Conservation (phyloP, 2,329 filamentous ascomycete species). For the Calcarisporium arbuscula region DNA sequence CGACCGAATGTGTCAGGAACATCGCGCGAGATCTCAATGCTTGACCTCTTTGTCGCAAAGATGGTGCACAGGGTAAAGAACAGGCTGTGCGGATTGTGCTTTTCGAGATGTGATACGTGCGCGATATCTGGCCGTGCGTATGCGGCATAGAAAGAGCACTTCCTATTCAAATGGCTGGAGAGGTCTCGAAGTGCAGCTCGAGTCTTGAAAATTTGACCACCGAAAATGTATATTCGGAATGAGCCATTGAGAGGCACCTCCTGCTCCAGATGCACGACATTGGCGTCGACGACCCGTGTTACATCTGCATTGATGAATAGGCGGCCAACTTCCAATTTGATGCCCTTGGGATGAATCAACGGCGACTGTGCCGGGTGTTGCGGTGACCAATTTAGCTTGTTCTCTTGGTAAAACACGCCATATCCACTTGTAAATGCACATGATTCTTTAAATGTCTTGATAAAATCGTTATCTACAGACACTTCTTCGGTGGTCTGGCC, state of each 20-base stretch:
- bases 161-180: conserved; percentile 54
- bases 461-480: conserved; percentile 59
- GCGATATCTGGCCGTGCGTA: conserved; percentile 58
- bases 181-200: conserved; percentile 64
- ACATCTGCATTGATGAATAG: conserved; percentile 75
- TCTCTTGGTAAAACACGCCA: conserved; percentile 78
- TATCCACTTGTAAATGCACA: conserved; percentile 93
- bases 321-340: conserved; percentile 65
- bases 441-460: conserved; percentile 82
- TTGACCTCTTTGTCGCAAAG: conserved; percentile 59
- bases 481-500: conserved; percentile 49
- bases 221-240: conserved; percentile 82
- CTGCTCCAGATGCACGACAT: conserved; percentile 85
- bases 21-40: conserved; percentile 67
- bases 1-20: conserved; percentile 65
- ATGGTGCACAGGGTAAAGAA: conserved; percentile 78
- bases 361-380: conserved; percentile 64
- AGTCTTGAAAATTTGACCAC: conserved; percentile 57
- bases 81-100: conserved; percentile 74
- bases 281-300: conserved; percentile 81
- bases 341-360: conserved; percentile 60
- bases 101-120: conserved; percentile 67
- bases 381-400: conserved; percentile 76
- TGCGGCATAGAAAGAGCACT: conserved; percentile 64
- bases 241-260: conserved; percentile 83